Base-by-base conservation (phyloP, 1,139 yeast genomes). In the Pneumocystis jirovecii region DNA sequence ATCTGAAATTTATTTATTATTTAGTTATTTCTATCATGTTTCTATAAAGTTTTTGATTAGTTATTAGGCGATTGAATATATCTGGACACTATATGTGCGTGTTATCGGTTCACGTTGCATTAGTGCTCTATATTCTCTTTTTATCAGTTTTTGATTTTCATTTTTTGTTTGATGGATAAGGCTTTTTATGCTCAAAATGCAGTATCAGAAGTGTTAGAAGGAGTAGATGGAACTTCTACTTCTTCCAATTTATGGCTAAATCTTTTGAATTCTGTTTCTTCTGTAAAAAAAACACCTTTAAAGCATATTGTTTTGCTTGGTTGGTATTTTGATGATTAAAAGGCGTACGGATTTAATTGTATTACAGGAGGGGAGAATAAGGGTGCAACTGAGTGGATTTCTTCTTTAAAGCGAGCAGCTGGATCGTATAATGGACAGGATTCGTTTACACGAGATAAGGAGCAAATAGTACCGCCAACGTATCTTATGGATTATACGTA, bases 401-500 rank as follows among this genome's bases (percentile, higher is more conserved):
- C 57, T 5, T 50, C 57, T 25, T 50, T 50, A 6, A 50, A 50
- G 17, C 34, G 5, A 2, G 34, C 12, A 12, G 57, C 34, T 7
- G 21, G 15, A n/a, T 25, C n/a, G 10, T 12, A 12, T 12, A 15
- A 50, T 50, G 17, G 15, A 50, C n/a, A 19, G 12, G 15, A 17
- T 1, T 12, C 34, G 5, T 25, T 25, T 1, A 25, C 19, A 3
- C 7, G 21, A 25, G 21, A 50, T 25, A 50, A 50, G 34, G 57
- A 25, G 25, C 15, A 4, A 17, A 5, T n/a, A 17, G 25, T 17
- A 21, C 7, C 17, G 3, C 21, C 57, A 5, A 50, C 57, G 8
- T 50, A 25, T 50, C 57, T 50, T 25, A 50, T 76, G 34, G 79
- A 79, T 0, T 78, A 77, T 65, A 71, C 77, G 0, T 77, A 68